Base-by-base conservation (phyloP, 2,329 filamentous ascomycete genomes). In the Rutstroemia sp. region DNA sequence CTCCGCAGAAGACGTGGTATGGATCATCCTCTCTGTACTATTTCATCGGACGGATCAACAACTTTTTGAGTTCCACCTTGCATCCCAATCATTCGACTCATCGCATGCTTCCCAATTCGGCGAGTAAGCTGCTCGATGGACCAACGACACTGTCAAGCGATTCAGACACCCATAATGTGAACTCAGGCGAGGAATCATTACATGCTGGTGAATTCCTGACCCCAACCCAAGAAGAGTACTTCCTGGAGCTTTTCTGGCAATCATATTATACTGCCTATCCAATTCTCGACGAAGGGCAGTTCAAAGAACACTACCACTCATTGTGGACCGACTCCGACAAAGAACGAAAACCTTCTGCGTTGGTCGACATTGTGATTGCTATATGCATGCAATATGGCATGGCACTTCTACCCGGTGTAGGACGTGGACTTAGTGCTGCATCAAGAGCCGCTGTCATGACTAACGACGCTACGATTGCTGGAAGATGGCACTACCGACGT, bases 301-400 rank as follows among this genome's bases (percentile, higher is more conserved):
- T 79, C 57, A 71, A 68, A 49, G 68, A 68, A 8, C 70, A 77
- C 54, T 76, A 77, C 57, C 65, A 70, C 6, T 74, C 72, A 0
- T 65, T 78, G 7, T 76, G 74, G 72, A 64, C 45, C 2, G 58
- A 61, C 9, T 60, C 59, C 5, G 57, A 56, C 30, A 60, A 58
- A 3, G 46, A 57, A 6, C 70, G 78, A 6, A 72, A 72, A 53
- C 69, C 73, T 2, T 81, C 77, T 2, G 72, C 78, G 1, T 69
- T 81, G 0, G 75, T 78, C 1, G 79, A 81, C 57, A 79, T 80
- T 23, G 66, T 80, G 37, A 64, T 81, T 16, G 78, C 78, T 0
- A 56, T 80, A 9, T 77, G 75, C 58, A 75, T 81, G 70, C 78
- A 80, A 63, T 74, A 75, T 41, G 72, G 73, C 16, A 65, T 72